phyloP scores from a whole-genome alignment of 2,329 filamentous ascomycete species.

The Penicillium sp. region DNA sequence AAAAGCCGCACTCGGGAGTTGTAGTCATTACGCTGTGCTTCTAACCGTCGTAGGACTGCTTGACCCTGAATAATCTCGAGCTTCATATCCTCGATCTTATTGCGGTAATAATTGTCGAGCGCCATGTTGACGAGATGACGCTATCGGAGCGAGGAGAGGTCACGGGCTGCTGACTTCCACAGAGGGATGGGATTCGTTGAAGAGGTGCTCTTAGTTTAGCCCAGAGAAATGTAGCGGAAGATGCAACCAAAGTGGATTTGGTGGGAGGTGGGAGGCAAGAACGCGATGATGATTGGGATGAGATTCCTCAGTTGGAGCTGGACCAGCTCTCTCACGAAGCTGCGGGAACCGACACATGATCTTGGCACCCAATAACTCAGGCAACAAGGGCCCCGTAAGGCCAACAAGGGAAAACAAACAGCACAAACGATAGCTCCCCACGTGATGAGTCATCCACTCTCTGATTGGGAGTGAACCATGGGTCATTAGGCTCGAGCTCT shows the following conservation, averaged over 20 bases:
- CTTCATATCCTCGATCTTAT: slow-evolving; percentile 99
- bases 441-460: slow-evolving; percentile 10
- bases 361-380: slow-evolving; percentile 4
- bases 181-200: neutral
- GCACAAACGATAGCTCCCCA: slow-evolving; percentile 17
- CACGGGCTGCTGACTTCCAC: slow-evolving; percentile 6
- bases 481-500: slow-evolving; percentile 19
- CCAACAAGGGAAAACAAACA: slow-evolving; percentile 1
- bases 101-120: slow-evolving; percentile 98
- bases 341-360: slow-evolving; percentile 15
- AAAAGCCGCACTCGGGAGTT: slow-evolving; percentile 95
- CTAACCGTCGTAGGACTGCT: slow-evolving; percentile 87
- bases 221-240: neutral
- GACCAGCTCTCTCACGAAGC: slow-evolving; percentile 15
- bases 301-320: slow-evolving; percentile 6
- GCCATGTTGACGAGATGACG: slow-evolving; percentile 66
- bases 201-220: neutral
- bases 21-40: slow-evolving; percentile 98
- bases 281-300: slow-evolving; percentile 6
- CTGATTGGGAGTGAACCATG: slow-evolving; percentile 18
- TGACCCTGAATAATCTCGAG: slow-evolving; percentile 99
- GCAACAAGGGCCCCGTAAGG: neutral
- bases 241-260: neutral
- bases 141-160: slow-evolving; percentile 16
- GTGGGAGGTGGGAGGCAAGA: neutral